Evolutionary conservation across 805 yeast species (phyloP).

Genomic region (Starmera dryadoides): DNA sequence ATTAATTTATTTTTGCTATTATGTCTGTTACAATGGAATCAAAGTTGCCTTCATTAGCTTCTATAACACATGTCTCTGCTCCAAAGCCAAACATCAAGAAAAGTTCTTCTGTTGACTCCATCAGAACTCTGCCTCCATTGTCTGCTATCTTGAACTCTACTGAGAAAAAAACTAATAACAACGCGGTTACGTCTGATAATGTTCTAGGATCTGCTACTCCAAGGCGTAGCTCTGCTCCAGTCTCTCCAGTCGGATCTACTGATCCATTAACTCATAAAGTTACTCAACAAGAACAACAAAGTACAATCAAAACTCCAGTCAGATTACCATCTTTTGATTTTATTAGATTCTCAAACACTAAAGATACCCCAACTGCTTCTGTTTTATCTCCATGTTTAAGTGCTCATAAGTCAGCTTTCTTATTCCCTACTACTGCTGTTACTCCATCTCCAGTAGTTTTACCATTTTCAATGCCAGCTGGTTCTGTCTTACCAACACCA

Average conservation of each 20-base stretch:
- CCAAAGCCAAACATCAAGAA: not conserved
- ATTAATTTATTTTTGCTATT: not conserved
- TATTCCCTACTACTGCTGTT: not conserved
- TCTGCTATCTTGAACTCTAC: constrained; percentile 7
- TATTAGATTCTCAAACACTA: constrained; percentile 12
- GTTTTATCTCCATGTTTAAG: not conserved
- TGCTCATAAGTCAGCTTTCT: not conserved
- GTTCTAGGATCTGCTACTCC: not conserved
- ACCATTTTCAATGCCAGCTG: constrained; percentile 1
- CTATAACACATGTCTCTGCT: not conserved
- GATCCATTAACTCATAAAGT: constrained; percentile 1
- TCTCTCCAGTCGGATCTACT: constrained; percentile 9
- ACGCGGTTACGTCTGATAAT: not conserved
- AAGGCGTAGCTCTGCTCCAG: constrained; percentile 4
- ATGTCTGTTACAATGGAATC: constrained; percentile 4
- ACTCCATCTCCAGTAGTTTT: constrained; percentile 1
- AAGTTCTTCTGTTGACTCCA: not conserved
- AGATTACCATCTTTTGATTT: constrained; percentile 21
- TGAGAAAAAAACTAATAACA: constrained; percentile 1
- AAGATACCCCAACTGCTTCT: not conserved
- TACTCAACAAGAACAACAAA: not conserved
- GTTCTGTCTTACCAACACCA: not conserved
- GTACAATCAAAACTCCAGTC: constrained; percentile 13
- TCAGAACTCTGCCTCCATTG: constrained; percentile 12
- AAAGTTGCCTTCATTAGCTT: constrained; percentile 8